phyloP scores from a whole-genome alignment of 176 grass and related monocot species.

The Hordeum marinum region DNA sequence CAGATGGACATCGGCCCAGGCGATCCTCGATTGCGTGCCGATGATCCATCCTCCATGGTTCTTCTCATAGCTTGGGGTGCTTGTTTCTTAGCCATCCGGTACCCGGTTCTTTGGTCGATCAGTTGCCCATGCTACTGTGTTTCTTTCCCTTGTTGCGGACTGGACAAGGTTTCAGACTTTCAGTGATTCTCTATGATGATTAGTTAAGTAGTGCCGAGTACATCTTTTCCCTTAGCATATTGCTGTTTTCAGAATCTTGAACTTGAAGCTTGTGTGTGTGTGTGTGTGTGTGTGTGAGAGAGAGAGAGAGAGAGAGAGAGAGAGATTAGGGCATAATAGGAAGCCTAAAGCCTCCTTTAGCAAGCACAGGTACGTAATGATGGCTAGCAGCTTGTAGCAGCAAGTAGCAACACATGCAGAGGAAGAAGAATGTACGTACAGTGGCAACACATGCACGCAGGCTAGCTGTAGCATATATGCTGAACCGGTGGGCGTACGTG shows the following conservation, averaged over 20 bases:
- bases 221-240: not conserved
- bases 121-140: too few species aligned
- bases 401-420: conserved; percentile 4
- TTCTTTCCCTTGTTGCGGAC: not conserved
- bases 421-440: not conserved
- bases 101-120: not conserved
- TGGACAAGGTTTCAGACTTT: not conserved
- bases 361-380: not conserved
- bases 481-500: conserved; percentile 19
- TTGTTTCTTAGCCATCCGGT: not conserved
- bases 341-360: conserved; percentile 2
- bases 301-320: not conserved
- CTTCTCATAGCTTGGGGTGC: not conserved
- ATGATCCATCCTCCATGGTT: not conserved
- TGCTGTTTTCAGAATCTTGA: not conserved
- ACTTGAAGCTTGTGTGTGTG: not conserved
- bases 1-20: not conserved
- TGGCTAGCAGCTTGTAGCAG: not conserved
- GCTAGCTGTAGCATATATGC: not conserved
- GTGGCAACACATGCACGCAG: not conserved
- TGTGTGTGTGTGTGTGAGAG: not conserved
- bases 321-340: not conserved
- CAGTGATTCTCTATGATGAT: not conserved
- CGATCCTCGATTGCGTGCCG: not conserved
- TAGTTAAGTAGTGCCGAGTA: not conserved